phyloP scores from a whole-genome alignment of 169 alveolate genomes.

The Perkinsus olseni region DNA sequence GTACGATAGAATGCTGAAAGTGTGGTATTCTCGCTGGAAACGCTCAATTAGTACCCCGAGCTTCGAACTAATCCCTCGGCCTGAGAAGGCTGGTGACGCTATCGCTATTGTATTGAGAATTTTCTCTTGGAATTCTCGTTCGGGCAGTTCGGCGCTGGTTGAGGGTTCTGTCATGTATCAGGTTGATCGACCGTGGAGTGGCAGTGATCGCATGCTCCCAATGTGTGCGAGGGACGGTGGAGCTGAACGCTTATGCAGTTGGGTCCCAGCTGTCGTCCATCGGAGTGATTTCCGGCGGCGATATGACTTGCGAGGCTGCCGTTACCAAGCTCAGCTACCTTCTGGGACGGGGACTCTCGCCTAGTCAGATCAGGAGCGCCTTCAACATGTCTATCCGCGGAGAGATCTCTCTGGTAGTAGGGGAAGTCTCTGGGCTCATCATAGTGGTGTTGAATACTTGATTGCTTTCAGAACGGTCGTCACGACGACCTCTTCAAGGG shows the following conservation, averaged over 20 bases:
- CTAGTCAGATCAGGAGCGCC: not conserved
- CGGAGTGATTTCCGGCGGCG: conserved; percentile 63
- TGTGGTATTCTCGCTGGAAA: no score
- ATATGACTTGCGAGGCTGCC: conserved; percentile 65
- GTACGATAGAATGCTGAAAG: no score
- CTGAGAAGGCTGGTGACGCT: no score
- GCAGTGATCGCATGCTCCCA: conserved; percentile 62
- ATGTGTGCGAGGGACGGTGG: conserved; percentile 62
- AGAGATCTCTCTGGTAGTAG: not conserved
- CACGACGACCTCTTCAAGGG: not conserved
- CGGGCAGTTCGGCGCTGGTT: no score
- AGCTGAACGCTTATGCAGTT: conserved; percentile 55
- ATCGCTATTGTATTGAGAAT: no score
- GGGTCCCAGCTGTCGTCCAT: conserved; percentile 47
- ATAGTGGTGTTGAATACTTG: not conserved
- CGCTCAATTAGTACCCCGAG: no score
- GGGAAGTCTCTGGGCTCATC: no score
- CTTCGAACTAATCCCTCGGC: no score
- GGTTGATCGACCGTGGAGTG: conserved; percentile 45
- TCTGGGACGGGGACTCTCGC: conserved; percentile 25
- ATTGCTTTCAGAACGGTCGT: not conserved
- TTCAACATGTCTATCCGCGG: not conserved
- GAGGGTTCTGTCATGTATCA: not conserved
- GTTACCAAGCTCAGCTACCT: conserved; percentile 55
- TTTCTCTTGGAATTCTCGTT: no score